Conservation (phyloP, 805 yeast species). For the Spathaspora girioi region DNA sequence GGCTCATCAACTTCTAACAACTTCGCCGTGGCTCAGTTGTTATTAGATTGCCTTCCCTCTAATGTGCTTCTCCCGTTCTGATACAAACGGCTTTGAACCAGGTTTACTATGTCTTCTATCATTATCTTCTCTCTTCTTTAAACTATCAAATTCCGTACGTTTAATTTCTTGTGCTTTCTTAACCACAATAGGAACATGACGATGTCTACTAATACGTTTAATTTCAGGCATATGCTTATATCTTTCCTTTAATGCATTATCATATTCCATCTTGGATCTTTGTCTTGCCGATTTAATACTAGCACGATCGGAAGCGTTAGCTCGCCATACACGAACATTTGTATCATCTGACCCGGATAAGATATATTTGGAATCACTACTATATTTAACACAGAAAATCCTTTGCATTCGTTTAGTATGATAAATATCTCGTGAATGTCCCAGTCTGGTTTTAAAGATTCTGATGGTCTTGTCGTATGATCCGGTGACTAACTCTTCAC, state of each 20-base stretch:
- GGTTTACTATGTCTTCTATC: conserved; percentile 74
- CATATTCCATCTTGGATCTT: conserved; percentile 83
- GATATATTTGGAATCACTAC: conserved; percentile 87
- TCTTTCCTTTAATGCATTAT: conserved; percentile 85
- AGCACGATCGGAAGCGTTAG: conserved; percentile 80
- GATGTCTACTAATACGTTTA: conserved; percentile 81
- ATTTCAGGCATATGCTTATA: conserved; percentile 97
- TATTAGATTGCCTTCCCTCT: conserved; percentile 70
- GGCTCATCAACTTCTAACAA: no score
- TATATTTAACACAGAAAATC: conserved; percentile 75
- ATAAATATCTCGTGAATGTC: conserved; percentile 92
- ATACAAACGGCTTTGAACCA: conserved; percentile 51
- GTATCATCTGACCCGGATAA: conserved; percentile 95
- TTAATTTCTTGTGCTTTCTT: conserved; percentile 90
- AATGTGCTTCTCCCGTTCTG: conserved; percentile 85
- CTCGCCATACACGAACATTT: conserved; percentile 90
- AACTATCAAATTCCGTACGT: conserved; percentile 62
- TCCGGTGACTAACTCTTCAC: conserved; percentile 92
- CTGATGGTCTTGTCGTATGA: conserved; percentile 93
- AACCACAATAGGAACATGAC: conserved; percentile 84
- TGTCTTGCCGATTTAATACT: conserved; percentile 77
- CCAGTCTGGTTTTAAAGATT: conserved; percentile 68
- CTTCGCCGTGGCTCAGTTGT: not conserved
- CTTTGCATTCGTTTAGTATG: conserved; percentile 98
- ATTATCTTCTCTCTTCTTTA: conserved; percentile 80